These are phyloP conservation scores for Solanum chacoense DNA, from an alignment of 305 asterid genomes.

Conservation along the genomic window DNA sequence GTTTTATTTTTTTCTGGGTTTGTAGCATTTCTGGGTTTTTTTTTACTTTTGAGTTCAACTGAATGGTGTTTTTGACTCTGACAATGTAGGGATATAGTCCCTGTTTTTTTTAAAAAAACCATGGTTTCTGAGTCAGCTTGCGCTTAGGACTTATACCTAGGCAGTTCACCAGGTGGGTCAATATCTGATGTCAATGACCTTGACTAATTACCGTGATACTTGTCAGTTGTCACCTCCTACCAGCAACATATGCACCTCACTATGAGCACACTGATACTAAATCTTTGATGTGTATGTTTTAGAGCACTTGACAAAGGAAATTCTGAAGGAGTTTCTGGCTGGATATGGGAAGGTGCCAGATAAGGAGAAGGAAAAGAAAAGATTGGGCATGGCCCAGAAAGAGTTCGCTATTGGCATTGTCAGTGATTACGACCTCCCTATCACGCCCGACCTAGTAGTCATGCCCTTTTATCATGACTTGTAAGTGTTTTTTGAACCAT, in stretches of 20 bases:
- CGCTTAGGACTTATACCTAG: too few relatives aligned
- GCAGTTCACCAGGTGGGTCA: too few relatives aligned
- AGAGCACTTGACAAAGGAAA: slow-evolving; percentile 66
- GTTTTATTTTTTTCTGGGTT: neutral
- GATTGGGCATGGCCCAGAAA: slow-evolving; percentile 49
- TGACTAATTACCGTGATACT: too few relatives aligned
- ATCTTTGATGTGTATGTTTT: neutral
- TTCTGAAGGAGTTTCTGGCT: slow-evolving; percentile 52
- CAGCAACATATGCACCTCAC: neutral
- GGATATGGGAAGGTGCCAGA: slow-evolving; percentile 63
- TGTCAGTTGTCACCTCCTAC: neutral
- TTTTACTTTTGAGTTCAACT: neutral
- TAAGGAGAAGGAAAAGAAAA: slow-evolving; percentile 61
- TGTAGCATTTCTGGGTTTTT: neutral
- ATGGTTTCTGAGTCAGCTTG: neutral
- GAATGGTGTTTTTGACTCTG: neutral
- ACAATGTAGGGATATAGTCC: neutral
- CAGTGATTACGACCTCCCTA: slow-evolving; percentile 60
- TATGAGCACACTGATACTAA: neutral
- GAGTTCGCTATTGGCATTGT: slow-evolving; percentile 40
- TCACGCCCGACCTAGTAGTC: slow-evolving; percentile 62
- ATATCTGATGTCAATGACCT: too few relatives aligned
- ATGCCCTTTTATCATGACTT: slow-evolving; percentile 61
- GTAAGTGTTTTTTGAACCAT: slow-evolving; percentile 25
- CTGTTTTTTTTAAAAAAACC: neutral